A percentile compares a stretch with the other conserved stretches of the same genome.
These are phyloP conservation scores for Discostella stelligera DNA, from an alignment of 352 stramenopile genomes.

Conservation along the genomic window DNA sequence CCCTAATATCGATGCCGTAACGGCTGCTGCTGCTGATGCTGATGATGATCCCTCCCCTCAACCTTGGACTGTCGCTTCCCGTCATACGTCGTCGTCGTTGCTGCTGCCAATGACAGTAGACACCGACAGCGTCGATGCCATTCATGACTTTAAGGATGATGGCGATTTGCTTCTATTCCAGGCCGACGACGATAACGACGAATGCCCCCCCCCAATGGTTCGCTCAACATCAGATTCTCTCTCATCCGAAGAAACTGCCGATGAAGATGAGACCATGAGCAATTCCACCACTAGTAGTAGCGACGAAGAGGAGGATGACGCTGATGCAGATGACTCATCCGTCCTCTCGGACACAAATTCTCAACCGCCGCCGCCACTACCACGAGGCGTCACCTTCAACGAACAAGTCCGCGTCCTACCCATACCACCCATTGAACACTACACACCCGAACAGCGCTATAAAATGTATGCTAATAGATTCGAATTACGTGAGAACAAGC, in stretches of 20 bases:
- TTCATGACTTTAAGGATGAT: not conserved
- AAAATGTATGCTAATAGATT: conserved; percentile 44
- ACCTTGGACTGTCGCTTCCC: not conserved
- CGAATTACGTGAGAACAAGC: conserved; percentile 39
- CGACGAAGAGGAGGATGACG: not conserved
- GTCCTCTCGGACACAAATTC: not conserved
- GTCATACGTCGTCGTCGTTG: not conserved
- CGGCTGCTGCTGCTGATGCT: not conserved
- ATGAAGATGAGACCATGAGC: conserved; percentile 18
- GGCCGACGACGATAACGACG: not conserved
- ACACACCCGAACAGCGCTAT: conserved; percentile 32
- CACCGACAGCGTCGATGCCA: not conserved
- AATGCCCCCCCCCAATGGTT: conserved; percentile 13
- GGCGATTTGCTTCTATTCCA: not conserved
- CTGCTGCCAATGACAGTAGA: not conserved
- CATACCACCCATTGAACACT: conserved; percentile 35
- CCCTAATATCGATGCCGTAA: not conserved
- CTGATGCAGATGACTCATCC: not conserved
- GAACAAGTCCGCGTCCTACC: conserved; percentile 43
- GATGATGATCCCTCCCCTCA: not conserved
- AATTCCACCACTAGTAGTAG: not conserved
- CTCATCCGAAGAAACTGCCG: not conserved
- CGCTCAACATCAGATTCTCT: not conserved
- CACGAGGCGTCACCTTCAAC: conserved; percentile 40
- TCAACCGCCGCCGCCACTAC: not conserved